Evolutionary conservation across 2,329 filamentous ascomycete species (phyloP).

Genomic region (Fusarium metavorans): DNA sequence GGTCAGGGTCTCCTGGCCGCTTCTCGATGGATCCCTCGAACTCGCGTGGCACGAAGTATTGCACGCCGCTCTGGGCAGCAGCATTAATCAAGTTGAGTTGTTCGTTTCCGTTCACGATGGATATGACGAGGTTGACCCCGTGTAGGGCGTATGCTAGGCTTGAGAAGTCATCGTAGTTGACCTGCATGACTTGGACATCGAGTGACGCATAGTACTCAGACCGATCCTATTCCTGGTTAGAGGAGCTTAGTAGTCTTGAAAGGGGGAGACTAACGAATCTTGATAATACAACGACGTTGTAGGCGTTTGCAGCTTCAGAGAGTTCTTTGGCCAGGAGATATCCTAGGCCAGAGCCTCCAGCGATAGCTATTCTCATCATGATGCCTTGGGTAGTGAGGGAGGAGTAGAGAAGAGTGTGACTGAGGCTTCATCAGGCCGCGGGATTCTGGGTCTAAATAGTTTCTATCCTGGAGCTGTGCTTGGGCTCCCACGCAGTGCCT

Average conservation of each 20-base stretch:
- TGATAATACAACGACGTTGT: constrained; percentile 78
- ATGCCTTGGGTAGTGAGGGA: neutral
- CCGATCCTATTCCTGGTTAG: constrained; percentile 59
- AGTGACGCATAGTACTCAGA: constrained; percentile 62
- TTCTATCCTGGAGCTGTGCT: neutral
- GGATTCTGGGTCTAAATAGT: constrained; percentile 38
- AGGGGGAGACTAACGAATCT: constrained; percentile 52
- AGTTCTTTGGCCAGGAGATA: constrained; percentile 65
- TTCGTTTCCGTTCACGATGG: constrained; percentile 74
- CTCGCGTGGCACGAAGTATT: constrained; percentile 79
- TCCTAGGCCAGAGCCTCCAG: constrained; percentile 60
- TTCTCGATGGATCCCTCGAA: constrained; percentile 75
- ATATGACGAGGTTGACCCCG: constrained; percentile 81
- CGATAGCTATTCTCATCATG: constrained; percentile 64
- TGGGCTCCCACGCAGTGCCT: constrained; percentile 13
- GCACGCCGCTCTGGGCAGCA: constrained; percentile 72
- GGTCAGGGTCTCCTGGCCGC: constrained; percentile 64
- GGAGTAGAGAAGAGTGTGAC: constrained; percentile 9
- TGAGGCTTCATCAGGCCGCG: constrained; percentile 29
- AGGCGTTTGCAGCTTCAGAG: constrained; percentile 66
- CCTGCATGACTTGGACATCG: constrained; percentile 74
- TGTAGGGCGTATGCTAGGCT: constrained; percentile 74
- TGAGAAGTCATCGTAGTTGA: constrained; percentile 73
- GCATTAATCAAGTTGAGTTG: constrained; percentile 81
- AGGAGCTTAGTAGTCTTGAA: neutral